Evolutionary conservation across 768 basidiomycete genomes (phyloP).

Genomic region (Mycena polygramma): DNA sequence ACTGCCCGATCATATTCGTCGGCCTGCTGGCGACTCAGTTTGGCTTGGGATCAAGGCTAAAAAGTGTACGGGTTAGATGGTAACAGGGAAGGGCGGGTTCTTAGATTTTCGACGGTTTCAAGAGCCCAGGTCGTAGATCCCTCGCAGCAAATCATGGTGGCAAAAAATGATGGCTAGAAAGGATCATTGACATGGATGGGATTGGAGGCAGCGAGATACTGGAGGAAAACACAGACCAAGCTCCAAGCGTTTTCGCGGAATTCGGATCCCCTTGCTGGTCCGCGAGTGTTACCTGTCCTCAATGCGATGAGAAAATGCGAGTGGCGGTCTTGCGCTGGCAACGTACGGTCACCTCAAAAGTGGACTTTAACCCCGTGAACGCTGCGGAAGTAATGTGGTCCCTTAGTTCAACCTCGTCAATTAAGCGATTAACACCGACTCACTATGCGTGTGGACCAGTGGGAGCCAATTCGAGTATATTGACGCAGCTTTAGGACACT

Average conservation of each 20-base stretch:
- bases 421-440: background rate
- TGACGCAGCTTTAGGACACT: too few relatives aligned
- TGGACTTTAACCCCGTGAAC: slow-evolving; percentile 62
- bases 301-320: slow-evolving; percentile 29
- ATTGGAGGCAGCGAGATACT: too few relatives aligned
- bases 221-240: slow-evolving; percentile 86
- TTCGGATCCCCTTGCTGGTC: slow-evolving; percentile 96
- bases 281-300: slow-evolving; percentile 87
- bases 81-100: slow-evolving; percentile 95
- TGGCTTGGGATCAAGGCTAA: background rate
- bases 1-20: slow-evolving; percentile 99
- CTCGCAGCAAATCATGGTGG: slow-evolving; percentile 90
- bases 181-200: too few relatives aligned
- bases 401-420: too few relatives aligned
- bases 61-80: slow-evolving; percentile 86
- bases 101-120: slow-evolving; percentile 98
- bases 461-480: too few relatives aligned
- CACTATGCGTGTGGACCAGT: too few relatives aligned
- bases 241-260: slow-evolving; percentile 95
- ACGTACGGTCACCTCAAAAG: slow-evolving; percentile 85
- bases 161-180: slow-evolving; percentile 45
- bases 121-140: slow-evolving; percentile 94
- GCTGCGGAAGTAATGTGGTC: too few relatives aligned
- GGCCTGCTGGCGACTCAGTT: slow-evolving; percentile 67
- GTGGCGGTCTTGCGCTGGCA: slow-evolving; percentile 2